Evolutionary conservation across 2,329 filamentous ascomycete species (phyloP).

Genomic region (Coleophoma cylindrospora): DNA sequence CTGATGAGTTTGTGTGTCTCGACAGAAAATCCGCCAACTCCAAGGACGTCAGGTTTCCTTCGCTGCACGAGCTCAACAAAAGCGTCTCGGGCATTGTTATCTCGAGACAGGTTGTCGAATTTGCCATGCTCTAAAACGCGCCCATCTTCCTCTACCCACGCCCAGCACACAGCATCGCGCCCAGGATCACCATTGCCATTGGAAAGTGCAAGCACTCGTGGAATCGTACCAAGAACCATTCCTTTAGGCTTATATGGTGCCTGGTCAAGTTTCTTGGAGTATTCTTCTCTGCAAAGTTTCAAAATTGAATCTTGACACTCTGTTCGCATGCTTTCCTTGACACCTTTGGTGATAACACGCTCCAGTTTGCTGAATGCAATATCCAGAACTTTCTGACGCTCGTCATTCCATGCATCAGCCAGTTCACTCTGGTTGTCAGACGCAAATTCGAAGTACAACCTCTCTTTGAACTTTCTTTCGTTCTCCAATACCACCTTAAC

Average conservation of each 20-base stretch:
- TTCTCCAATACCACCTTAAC: constrained; percentile 76
- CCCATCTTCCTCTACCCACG: constrained; percentile 90
- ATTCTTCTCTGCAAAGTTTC: constrained; percentile 83
- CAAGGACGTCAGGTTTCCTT: constrained; percentile 84
- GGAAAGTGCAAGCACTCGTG: constrained; percentile 80
- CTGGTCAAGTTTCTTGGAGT: constrained; percentile 86
- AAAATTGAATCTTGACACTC: constrained; percentile 91
- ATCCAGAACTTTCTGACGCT: constrained; percentile 81
- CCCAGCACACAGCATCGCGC: constrained; percentile 82
- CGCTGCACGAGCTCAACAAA: constrained; percentile 77
- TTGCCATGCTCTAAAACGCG: constrained; percentile 85
- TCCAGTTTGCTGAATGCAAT: constrained; percentile 77
- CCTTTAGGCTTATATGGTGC: constrained; percentile 94
- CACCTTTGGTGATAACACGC: constrained; percentile 78
- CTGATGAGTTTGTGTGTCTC: constrained; percentile 81
- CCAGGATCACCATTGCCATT: constrained; percentile 72
- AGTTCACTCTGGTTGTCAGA: constrained; percentile 95
- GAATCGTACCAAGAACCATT: constrained; percentile 81
- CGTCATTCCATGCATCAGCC: constrained; percentile 89
- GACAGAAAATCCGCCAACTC: constrained; percentile 80
- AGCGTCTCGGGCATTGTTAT: constrained; percentile 59
- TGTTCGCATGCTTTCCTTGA: constrained; percentile 90
- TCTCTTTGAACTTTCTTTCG: constrained; percentile 68
- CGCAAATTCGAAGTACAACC: constrained; percentile 77
- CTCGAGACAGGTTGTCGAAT: constrained; percentile 71